Evolutionary conservation across 176 grass and related monocot genomes (phyloP), one percentile per base, ranked within the genome.

Genomic region (Paspalum vaginatum): DNA sequence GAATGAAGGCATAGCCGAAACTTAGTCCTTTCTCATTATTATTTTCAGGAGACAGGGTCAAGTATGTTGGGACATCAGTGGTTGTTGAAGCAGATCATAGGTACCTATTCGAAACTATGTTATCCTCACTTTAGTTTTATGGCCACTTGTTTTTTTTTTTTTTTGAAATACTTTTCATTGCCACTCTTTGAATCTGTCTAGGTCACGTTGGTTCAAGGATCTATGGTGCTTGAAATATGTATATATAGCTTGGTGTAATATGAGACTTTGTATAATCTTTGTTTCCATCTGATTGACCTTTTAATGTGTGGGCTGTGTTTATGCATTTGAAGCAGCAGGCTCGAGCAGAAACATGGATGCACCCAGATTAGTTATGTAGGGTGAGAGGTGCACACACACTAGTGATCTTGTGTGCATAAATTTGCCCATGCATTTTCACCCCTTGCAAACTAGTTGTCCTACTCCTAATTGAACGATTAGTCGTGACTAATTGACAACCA

Each of bases 41-140:
- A 5, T 70, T 84, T 91, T 89, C 90, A 98, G 95, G 95, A 61
- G 88, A 95, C 64, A 88, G 90, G 54, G 88, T 98, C 57, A 98
- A 93, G 84, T 98, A 95, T 79, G 58, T 93, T 57, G 89, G 89
- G 58, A 81, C 78, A 42, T 89, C 90, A 18, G 81, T 91, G 59
- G 80, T 80, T 83, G 76, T 73, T 75, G 87, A 93, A 84, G 70
- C 79, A 79, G 84, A 89, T 88, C 83, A 79, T 48, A 95, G 92
- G 95, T 98, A 85, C 48, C 54, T 74, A 62, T 59, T 70, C 18
- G 22, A 25, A 56, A 11, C 61, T 52, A 17, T 79, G 63, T 41
- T 76, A 26, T 85, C 45, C 55, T 70, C 9, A 50, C 74, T 83
- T 79, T 79, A 24, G 15, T 39, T 60, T 83, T 66, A 49, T 51